Evolutionary conservation across 2,329 filamentous ascomycete species (phyloP), one percentile per base, ranked within the genome.

Genomic region (Nothopassalora personata): DNA sequence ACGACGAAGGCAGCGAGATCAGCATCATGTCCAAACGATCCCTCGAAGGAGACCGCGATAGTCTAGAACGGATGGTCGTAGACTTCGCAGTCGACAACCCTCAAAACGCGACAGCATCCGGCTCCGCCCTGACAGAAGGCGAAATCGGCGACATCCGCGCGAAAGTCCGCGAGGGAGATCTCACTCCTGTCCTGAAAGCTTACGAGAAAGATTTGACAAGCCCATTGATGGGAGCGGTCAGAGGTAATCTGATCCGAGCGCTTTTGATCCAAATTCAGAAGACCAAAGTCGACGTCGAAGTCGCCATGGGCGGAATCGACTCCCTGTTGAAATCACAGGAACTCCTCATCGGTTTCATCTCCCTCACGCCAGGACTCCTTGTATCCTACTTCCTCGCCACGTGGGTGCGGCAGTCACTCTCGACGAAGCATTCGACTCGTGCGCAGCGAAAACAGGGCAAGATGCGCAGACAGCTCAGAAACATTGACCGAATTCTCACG

Each of bases 221-320:
- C 50, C 94, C 94, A 0, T 86, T 99, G 61, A 80, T 86, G 56
- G 92, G 93, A 7, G 90, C 92, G 0, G 76, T 99, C 18, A 84
- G 86, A 31, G 94, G 94, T 10, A 93, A 97, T 68, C 81, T 99
- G 30, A 83, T 97, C 36, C 87, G 93, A 54, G 91, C 93, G 4
- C 83, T 99, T 30, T 80, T 99, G 48, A 97, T 99, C 57, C 94
- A 99, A 72, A 87, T 99, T 39, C 94, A 99, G 71, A 99, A 99
- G 81, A 97, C 94, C 23, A 99, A 99, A 78, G 94, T 99, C 8
- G 94, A 99, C 70, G 86, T 99, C 11, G 94, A 99, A 74, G 87
- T 97, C 61, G 94, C 94, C 13, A 92, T 99, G 77, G 91, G 89
- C 60, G 94, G 94, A 18, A 99, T 99, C 65, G 93, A 99, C 78